Conservation (phyloP, 257 asterid species). For the Catharanthus roseus region DNA sequence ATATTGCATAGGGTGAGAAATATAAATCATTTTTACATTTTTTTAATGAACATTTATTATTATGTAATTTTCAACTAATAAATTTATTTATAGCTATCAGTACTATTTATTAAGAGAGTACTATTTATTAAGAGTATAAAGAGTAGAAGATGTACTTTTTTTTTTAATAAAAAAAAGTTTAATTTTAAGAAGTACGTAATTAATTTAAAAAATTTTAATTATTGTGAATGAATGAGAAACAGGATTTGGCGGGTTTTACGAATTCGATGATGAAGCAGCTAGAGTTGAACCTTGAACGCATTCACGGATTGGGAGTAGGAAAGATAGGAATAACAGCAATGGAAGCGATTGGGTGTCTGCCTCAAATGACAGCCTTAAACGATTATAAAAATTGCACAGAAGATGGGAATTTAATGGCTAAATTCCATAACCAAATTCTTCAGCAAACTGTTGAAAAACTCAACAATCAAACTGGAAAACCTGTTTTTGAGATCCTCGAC, state of each 20-base stretch:
- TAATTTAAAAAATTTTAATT: too few relatives aligned
- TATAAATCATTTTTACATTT: too few relatives aligned
- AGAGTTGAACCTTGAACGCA: slow-evolving; percentile 34
- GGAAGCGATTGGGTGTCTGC: slow-evolving; percentile 59
- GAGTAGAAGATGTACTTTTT: too few relatives aligned
- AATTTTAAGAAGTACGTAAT: too few relatives aligned
- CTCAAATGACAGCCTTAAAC: slow-evolving; percentile 24
- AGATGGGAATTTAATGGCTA: slow-evolving; percentile 32
- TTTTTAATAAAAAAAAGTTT: too few relatives aligned
- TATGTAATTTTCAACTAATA: too few relatives aligned
- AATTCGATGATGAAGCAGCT: slow-evolving; percentile 41
- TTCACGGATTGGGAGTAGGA: slow-evolving; percentile 41
- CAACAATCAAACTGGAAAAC: slow-evolving; percentile 32
- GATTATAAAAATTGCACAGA: slow-evolving; percentile 35
- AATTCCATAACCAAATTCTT: slow-evolving; percentile 42
- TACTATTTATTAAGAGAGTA: too few relatives aligned
- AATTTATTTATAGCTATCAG: too few relatives aligned
- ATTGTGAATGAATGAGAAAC: too few relatives aligned
- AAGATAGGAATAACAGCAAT: slow-evolving; percentile 46
- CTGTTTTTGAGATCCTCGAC: slow-evolving; percentile 38
- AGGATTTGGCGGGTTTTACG: slow-evolving; percentile 35
- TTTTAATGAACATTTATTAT: too few relatives aligned
- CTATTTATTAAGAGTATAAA: too few relatives aligned
- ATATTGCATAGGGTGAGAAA: too few relatives aligned
- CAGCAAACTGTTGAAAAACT: slow-evolving; percentile 33